phyloP scores from a whole-genome alignment of 1,139 yeast genomes.

The Candida tropicalis region DNA sequence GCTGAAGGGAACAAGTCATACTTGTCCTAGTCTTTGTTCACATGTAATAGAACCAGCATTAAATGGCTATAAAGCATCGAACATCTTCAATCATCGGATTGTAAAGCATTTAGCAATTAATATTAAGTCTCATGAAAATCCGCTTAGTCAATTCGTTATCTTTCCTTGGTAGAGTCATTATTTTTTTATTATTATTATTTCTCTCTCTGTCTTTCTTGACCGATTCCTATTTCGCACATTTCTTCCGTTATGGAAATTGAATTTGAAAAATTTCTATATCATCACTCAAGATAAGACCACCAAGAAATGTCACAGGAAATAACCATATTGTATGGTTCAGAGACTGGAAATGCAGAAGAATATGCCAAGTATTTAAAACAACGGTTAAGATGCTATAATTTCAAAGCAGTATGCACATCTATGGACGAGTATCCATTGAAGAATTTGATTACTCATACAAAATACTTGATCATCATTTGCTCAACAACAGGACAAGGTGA shows the following conservation, averaged over 20 bases:
- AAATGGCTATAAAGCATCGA: too few relatives aligned
- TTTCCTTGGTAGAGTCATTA: too few relatives aligned
- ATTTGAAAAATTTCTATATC: slow-evolving; percentile 3
- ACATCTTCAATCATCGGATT: too few relatives aligned
- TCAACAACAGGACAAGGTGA: slow-evolving; percentile 98
- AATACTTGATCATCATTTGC: slow-evolving; percentile 65
- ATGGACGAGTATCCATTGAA: slow-evolving; percentile 66
- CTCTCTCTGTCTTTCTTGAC: too few relatives aligned
- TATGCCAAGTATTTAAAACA: slow-evolving; percentile 69
- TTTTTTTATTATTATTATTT: too few relatives aligned
- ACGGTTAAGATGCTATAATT: slow-evolving; percentile 56
- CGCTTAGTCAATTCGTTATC: too few relatives aligned
- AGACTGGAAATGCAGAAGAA: slow-evolving; percentile 91
- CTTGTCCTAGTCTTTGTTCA: too few relatives aligned
- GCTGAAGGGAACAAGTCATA: too few relatives aligned
- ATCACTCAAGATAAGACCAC: not conserved
- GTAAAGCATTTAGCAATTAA: too few relatives aligned
- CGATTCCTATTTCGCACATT: not conserved
- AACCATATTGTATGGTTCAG: slow-evolving; percentile 83
- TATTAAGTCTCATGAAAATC: too few relatives aligned
- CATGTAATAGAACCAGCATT: too few relatives aligned
- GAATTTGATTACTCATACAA: slow-evolving; percentile 49
- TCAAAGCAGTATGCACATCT: slow-evolving; percentile 52
- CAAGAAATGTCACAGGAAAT: slow-evolving; percentile 25
- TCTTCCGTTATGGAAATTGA: slow-evolving; percentile 1